Evolutionary conservation across 2,329 filamentous ascomycete genomes (phyloP).

Genomic region (Epichloe scottii): DNA sequence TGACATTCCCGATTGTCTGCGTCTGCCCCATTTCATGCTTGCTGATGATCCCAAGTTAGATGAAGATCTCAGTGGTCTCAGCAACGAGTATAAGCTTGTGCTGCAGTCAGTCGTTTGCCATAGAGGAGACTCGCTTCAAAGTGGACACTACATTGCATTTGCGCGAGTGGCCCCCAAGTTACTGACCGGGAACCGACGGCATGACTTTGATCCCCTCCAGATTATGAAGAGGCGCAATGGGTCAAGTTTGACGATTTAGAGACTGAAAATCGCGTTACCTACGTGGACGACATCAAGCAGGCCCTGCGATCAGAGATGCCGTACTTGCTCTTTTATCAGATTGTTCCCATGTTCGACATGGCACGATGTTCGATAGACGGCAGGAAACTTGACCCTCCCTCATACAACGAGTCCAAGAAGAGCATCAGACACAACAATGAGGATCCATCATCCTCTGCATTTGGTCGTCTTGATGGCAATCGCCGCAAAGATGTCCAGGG

Average conservation of each 20-base stretch:
- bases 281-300: constrained; percentile 65
- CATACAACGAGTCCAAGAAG: constrained; percentile 41
- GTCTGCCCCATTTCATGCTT: constrained; percentile 78
- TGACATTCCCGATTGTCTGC: constrained; percentile 72
- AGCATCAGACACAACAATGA: constrained; percentile 23
- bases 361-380: constrained; percentile 34
- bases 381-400: constrained; percentile 40
- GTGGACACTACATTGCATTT: constrained; percentile 84
- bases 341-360: constrained; percentile 72
- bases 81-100: constrained; percentile 85
- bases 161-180: constrained; percentile 59
- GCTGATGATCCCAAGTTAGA: constrained; percentile 58
- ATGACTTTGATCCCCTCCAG: constrained; percentile 46
- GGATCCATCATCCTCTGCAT: constrained; percentile 7
- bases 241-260: constrained; percentile 83
- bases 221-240: constrained; percentile 67
- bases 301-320: constrained; percentile 79
- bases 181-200: constrained; percentile 45
- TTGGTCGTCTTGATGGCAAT: not conserved
- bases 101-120: constrained; percentile 90
- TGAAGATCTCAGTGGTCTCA: constrained; percentile 48
- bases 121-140: constrained; percentile 70
- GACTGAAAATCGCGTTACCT: constrained; percentile 53
- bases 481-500: constrained; percentile 15
- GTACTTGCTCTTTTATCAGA: constrained; percentile 91